phyloP scores from a whole-genome alignment of 345 rosid species.

The rapeseed (Brassica napus) region Da-Ae NC_063445.1:53975501-53976000 shows the following conservation, averaged over 20 bases:
- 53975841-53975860: not conserved
- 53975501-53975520: too few relatives aligned
- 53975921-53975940: slow-evolving; percentile 34
- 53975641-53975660: too few relatives aligned
- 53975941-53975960: slow-evolving; percentile 40
- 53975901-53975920: slow-evolving; percentile 42
- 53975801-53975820: too few relatives aligned
- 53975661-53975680: too few relatives aligned
- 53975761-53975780: not conserved
- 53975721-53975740: not conserved
- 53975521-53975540: too few relatives aligned
- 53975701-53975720: slow-evolving; percentile 12
- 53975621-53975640: too few relatives aligned
- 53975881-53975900: slow-evolving; percentile 30
- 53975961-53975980: slow-evolving; percentile 64
- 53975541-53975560: too few relatives aligned
- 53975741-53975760: not conserved
- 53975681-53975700: not conserved
- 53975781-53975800: not conserved
- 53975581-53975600: too few relatives aligned
- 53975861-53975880: slow-evolving; percentile 45
- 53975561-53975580: too few relatives aligned
- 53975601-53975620: too few relatives aligned
- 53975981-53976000: slow-evolving; percentile 52
- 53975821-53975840: not conserved